Base-by-base conservation (phyloP, 768 basidiomycete genomes). In the Pisolithus microcarpus region DNA sequence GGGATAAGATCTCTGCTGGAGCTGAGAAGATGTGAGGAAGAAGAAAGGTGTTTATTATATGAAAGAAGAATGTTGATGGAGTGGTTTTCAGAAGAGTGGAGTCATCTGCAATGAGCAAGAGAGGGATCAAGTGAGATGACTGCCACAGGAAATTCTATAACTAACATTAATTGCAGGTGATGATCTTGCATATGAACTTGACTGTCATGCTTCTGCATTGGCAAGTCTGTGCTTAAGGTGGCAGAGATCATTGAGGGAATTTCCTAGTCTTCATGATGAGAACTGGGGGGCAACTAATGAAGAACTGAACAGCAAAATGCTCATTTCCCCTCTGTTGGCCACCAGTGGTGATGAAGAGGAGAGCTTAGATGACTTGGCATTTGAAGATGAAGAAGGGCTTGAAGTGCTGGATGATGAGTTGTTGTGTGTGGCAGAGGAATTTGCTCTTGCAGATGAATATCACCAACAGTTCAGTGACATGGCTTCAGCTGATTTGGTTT, bases 61-160 rank as follows among this genome's bases (percentile, higher is more conserved):
- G 63, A 66, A 49, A n/a, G 54, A 24, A 24, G 34, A 15, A 38
- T 51, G 11, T 44, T 69, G 56, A 58, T 58, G 43, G 54, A 54
- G 28, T 69, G 67, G 68, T 53, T 62, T 43, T 24, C 45, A 5
- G 58, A 58, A 40, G 65, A 69, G 38, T 69, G 67, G 67, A 42
- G n/a, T 2, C 9, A n/a, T 0, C 16, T 48, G 7, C 1, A 21
- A 37, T 18, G n/a, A 42, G 47, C 51, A n/a, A 24, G 4, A n/a
- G n/a, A 34, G 11, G 43, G 11, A n/a, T 50, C 56, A 52, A 50
- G 53, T 56, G 28, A 38, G 26, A 7, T 7, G 5, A 7, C 23
- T 23, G 23, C 19, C 7, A 39, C n/a, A n/a, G 18, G 9, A 39
- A 9, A 3, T 9, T n/a, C 21, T 21, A 39, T n/a, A 5, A 18